Conservation (phyloP, 2,329 filamentous ascomycete species). For the Fusarium denticulatum region DNA sequence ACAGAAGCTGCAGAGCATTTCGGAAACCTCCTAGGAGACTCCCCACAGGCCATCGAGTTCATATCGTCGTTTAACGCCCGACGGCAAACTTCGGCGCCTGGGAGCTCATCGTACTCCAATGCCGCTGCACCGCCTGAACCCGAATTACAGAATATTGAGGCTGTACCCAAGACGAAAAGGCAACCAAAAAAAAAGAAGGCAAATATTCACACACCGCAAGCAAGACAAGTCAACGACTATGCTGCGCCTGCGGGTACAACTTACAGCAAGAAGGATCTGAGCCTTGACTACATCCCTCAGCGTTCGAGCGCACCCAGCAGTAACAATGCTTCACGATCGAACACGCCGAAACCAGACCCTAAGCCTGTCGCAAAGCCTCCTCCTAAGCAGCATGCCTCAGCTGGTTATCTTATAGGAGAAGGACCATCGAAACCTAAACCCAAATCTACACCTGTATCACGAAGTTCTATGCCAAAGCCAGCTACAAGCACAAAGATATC, state of each 20-base stretch:
- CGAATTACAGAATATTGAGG: slow-evolving; percentile 46
- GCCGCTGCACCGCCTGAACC: slow-evolving; percentile 31
- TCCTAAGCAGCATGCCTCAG: slow-evolving; percentile 66
- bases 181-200: slow-evolving; percentile 67
- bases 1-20: slow-evolving; percentile 84
- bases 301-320: slow-evolving; percentile 54
- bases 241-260: slow-evolving; percentile 72
- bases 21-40: slow-evolving; percentile 87
- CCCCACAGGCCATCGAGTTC: slow-evolving; percentile 78
- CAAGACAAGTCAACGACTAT: slow-evolving; percentile 68
- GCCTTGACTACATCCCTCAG: slow-evolving; percentile 77
- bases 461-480: slow-evolving; percentile 66
- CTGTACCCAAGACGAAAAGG: slow-evolving; percentile 61
- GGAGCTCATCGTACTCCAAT: slow-evolving; percentile 35
- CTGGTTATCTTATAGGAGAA: slow-evolving; percentile 86
- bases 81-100: slow-evolving; percentile 54
- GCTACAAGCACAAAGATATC: slow-evolving; percentile 70
- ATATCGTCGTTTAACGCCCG: slow-evolving; percentile 83
- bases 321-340: slow-evolving; percentile 49
- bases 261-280: slow-evolving; percentile 77
- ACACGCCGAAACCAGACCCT: slow-evolving; percentile 47
- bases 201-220: slow-evolving; percentile 70
- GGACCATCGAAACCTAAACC: slow-evolving; percentile 66
- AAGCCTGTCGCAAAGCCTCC: slow-evolving; percentile 54
- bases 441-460: slow-evolving; percentile 62